Evolutionary conservation across 2,329 filamentous ascomycete genomes (phyloP).

Genomic region (Fusarium armeniacum): DNA sequence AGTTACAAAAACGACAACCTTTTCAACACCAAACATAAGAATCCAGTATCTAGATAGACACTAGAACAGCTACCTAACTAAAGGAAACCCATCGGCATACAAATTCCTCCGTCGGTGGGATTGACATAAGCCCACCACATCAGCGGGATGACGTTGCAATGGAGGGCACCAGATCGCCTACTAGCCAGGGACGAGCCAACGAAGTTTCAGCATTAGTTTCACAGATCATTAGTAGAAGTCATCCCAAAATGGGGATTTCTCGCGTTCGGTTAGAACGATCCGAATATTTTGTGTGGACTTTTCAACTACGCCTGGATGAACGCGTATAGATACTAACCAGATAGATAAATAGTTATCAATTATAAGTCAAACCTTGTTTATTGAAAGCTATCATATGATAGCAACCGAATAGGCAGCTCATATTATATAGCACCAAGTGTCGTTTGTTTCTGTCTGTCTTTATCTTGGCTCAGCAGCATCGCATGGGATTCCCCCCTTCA

Average conservation of each 20-base stretch:
- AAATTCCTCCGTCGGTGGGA: constrained; percentile 21
- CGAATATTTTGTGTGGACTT: not conserved
- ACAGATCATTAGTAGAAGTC: constrained; percentile 8
- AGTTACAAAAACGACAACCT: constrained; percentile 3
- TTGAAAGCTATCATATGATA: not conserved
- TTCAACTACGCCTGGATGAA: not conserved
- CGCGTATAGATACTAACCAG: constrained; percentile 10
- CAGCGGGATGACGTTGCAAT: constrained; percentile 26
- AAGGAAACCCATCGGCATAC: not conserved
- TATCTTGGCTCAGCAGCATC: constrained; percentile 5
- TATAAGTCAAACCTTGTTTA: constrained; percentile 1
- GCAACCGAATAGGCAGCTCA: constrained; percentile 17
- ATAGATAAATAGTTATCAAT: not conserved
- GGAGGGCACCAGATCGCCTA: not conserved
- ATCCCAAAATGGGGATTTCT: not conserved
- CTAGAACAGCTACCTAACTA: not conserved
- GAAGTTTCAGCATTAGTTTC: constrained; percentile 34
- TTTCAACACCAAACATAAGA: not conserved
- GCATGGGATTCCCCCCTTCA: constrained; percentile 14
- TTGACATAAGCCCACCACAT: constrained; percentile 13
- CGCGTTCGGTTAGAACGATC: not conserved
- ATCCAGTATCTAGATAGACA: not conserved
- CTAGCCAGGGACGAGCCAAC: constrained; percentile 19
- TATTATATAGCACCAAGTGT: not conserved
- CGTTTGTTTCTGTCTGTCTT: not conserved